Evolutionary conservation across 306 rosid genomes (phyloP).

Genomic region (Acacia acuminata): DNA sequence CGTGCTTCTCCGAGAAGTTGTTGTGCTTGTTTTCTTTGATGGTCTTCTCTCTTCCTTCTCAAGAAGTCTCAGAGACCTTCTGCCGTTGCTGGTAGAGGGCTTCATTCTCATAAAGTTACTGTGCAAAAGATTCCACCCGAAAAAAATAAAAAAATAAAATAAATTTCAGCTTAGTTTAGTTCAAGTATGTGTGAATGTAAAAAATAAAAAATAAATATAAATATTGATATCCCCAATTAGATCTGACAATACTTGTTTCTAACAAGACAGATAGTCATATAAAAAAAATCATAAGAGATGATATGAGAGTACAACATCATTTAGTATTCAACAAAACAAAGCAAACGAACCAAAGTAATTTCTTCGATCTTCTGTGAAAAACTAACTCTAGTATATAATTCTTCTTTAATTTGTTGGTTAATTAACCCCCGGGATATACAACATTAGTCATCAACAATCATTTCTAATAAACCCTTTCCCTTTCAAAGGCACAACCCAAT

Average conservation of each 20-base stretch:
- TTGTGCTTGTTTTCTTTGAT: background rate
- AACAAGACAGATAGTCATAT: too few relatives aligned
- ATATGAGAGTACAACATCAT: background rate
- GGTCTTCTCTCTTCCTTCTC: background rate
- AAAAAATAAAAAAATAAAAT: too few relatives aligned
- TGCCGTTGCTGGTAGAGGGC: background rate
- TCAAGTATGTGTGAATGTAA: too few relatives aligned
- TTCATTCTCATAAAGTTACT: background rate
- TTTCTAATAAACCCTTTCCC: background rate
- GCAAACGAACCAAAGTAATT: background rate
- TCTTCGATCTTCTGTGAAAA: background rate
- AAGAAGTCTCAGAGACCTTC: background rate
- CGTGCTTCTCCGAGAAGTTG: background rate
- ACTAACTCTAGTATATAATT: background rate
- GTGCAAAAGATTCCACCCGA: background rate
- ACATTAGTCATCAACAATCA: background rate
- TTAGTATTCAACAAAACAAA: background rate
- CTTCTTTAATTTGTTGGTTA: too few relatives aligned
- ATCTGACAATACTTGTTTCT: too few relatives aligned
- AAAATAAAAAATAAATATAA: too few relatives aligned
- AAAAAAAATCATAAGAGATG: background rate
- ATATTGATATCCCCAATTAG: too few relatives aligned
- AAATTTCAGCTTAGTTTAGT: too few relatives aligned
- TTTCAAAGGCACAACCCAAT: background rate
- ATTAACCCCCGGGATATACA: background rate